These are phyloP conservation scores for Penicillium paxilli DNA, from an alignment of 495 filamentous ascomycete genomes.

Conservation along the genomic window DNA sequence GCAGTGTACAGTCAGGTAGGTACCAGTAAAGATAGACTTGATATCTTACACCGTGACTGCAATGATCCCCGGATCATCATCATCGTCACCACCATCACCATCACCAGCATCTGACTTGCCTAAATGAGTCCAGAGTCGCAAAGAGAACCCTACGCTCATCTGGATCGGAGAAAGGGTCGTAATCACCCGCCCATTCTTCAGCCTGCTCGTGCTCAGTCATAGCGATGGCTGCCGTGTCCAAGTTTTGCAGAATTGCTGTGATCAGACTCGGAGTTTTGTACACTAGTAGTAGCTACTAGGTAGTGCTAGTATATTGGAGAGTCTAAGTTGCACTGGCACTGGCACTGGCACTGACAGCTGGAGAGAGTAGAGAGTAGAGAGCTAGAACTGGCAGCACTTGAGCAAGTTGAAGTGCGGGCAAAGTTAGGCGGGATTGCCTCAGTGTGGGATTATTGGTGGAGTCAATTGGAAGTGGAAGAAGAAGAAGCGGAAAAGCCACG, in stretches of 20 bases:
- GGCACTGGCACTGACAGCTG: no score
- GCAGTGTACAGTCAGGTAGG: no score
- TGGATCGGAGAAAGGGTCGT: slow-evolving; percentile 63
- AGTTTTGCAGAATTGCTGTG: no score
- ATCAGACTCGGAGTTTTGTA: no score
- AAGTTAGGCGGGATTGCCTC: slow-evolving; percentile 11
- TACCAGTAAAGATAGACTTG: background rate
- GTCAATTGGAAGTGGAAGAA: no score
- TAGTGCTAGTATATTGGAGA: no score
- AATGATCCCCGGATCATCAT: background rate
- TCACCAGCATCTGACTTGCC: slow-evolving; percentile 55
- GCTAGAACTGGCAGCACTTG: slow-evolving; percentile 2
- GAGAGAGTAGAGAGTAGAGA: background rate
- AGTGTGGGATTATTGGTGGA: slow-evolving; percentile 25
- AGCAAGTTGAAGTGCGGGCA: slow-evolving; percentile 12
- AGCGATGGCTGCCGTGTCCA: background rate
- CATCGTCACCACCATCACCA: background rate
- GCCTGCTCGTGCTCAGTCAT: slow-evolving; percentile 25
- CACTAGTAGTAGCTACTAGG: no score
- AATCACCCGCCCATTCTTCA: slow-evolving; percentile 56
- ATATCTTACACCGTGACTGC: no score
- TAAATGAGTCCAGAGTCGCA: slow-evolving; percentile 79
- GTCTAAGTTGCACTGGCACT: no score
- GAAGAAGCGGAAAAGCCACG: no score
- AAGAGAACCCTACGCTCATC: slow-evolving; percentile 77